A percentile compares a stretch with the other conserved stretches of the same genome.
Evolutionary conservation across 75 land plant genomes (phyloP).

Genomic region (Sequoia sempervirens): DNA sequence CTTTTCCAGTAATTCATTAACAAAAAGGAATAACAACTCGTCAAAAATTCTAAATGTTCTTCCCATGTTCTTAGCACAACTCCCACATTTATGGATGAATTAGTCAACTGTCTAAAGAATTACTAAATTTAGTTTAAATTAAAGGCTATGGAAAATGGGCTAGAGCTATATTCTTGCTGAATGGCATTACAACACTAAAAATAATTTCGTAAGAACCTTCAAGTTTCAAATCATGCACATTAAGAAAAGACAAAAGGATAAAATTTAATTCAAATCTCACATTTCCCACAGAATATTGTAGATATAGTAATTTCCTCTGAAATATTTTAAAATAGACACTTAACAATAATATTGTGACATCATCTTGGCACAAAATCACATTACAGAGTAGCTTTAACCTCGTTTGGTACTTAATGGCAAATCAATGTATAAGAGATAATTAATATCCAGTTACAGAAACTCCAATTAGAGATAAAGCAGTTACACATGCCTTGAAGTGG

Average conservation of each 20-base stretch:
- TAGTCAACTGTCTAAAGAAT: no score
- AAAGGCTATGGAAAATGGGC: no score
- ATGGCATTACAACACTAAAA: background rate
- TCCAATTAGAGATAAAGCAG: background rate
- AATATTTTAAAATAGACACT: background rate
- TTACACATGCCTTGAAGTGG: background rate
- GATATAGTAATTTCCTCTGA: background rate
- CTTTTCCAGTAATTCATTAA: background rate
- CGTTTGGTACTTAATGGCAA: no score
- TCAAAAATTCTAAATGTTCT: background rate
- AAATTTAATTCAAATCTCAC: background rate
- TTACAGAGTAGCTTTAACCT: background rate
- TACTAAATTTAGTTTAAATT: no score
- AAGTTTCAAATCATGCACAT: background rate
- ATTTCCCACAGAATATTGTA: no score
- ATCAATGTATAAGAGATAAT: background rate
- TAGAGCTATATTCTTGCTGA: no score
- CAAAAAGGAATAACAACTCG: background rate
- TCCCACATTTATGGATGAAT: no score
- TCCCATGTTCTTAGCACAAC: background rate
- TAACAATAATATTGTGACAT: background rate
- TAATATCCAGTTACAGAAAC: background rate
- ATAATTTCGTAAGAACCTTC: background rate
- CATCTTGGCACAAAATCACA: background rate
- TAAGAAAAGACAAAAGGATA: background rate